Percentiles rank a stretch among this genome's conserved stretches.
These are phyloP conservation scores for Aspergillus bombycis DNA, from an alignment of 2,329 filamentous ascomycete genomes.

Conservation along the genomic window DNA sequence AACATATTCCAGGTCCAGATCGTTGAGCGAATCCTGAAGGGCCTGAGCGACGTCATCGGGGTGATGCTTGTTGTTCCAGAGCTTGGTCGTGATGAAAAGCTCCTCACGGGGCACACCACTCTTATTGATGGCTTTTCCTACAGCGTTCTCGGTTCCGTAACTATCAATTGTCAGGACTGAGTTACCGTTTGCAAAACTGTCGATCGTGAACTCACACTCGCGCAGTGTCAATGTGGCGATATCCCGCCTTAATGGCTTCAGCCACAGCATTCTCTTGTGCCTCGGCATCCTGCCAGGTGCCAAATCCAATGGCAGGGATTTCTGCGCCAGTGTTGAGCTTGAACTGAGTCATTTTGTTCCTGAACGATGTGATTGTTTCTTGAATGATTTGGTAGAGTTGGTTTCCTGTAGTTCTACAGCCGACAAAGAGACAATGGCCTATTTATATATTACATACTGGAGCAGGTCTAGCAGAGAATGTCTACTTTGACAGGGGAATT, in stretches of 20 bases:
- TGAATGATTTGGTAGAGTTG: neutral
- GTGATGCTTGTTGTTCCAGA: slow-evolving; percentile 68
- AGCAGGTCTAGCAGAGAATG: neutral
- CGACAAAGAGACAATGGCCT: neutral
- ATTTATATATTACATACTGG: neutral
- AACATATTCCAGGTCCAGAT: slow-evolving; percentile 67
- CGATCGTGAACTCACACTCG: slow-evolving; percentile 37
- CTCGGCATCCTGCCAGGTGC: slow-evolving; percentile 58
- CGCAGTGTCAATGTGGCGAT: slow-evolving; percentile 59
- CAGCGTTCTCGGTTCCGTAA: slow-evolving; percentile 68
- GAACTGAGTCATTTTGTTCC: slow-evolving; percentile 33
- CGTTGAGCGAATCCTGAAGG: slow-evolving; percentile 63
- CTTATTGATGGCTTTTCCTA: slow-evolving; percentile 66
- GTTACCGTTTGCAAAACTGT: neutral
- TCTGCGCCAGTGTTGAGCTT: slow-evolving; percentile 53
- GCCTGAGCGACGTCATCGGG: slow-evolving; percentile 65
- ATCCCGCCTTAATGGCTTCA: slow-evolving; percentile 55
- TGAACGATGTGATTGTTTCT: neutral
- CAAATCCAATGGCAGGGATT: slow-evolving; percentile 55
- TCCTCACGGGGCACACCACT: slow-evolving; percentile 66
- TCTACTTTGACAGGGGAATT: neutral
- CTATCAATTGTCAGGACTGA: slow-evolving; percentile 26
- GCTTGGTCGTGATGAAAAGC: slow-evolving; percentile 68
- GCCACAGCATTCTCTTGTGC: slow-evolving; percentile 54
- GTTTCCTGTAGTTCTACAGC: neutral